Conservation (phyloP, 108 stramenopile genomes). For the Discostella pseudostelligera region DNA sequence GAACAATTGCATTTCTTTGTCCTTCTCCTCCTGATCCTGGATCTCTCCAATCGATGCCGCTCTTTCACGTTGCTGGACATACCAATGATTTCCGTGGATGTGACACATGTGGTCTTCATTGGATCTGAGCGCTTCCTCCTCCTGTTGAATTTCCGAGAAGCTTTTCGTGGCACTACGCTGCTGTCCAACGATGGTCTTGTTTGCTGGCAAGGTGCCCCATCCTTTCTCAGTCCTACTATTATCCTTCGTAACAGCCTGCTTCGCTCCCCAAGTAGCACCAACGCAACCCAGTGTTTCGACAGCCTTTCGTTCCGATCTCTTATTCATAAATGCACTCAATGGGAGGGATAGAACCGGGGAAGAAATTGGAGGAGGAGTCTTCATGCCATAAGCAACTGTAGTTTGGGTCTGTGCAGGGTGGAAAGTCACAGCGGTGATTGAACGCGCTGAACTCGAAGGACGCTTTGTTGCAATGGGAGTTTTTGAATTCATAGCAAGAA, state of each 20-base stretch:
- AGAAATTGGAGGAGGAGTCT: background rate
- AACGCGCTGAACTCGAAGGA: background rate
- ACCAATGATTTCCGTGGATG: constrained; percentile 61
- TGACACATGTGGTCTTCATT: constrained; percentile 54
- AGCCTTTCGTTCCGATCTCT: constrained; percentile 14
- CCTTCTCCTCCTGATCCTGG: constrained; percentile 53
- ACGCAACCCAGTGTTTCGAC: constrained; percentile 5
- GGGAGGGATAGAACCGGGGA: constrained; percentile 1
- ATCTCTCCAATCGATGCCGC: constrained; percentile 77
- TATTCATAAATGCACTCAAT: constrained; percentile 30
- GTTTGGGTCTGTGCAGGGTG: background rate
- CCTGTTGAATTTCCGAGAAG: constrained; percentile 69
- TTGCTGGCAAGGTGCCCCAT: constrained; percentile 32
- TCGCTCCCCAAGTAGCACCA: constrained; percentile 22
- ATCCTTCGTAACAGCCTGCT: background rate
- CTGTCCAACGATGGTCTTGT: background rate
- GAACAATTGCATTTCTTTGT: constrained; percentile 49
- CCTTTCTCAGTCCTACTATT: background rate
- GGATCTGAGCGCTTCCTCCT: constrained; percentile 56
- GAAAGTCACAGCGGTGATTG: background rate
- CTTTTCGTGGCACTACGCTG: constrained; percentile 23
- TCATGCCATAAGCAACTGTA: background rate
- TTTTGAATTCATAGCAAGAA: background rate
- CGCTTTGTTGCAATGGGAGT: background rate
- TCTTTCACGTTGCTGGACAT: constrained; percentile 68